Conservation (phyloP, 2,329 filamentous ascomycete species). For the Pseudogymnoascus verrucosus region DNA sequence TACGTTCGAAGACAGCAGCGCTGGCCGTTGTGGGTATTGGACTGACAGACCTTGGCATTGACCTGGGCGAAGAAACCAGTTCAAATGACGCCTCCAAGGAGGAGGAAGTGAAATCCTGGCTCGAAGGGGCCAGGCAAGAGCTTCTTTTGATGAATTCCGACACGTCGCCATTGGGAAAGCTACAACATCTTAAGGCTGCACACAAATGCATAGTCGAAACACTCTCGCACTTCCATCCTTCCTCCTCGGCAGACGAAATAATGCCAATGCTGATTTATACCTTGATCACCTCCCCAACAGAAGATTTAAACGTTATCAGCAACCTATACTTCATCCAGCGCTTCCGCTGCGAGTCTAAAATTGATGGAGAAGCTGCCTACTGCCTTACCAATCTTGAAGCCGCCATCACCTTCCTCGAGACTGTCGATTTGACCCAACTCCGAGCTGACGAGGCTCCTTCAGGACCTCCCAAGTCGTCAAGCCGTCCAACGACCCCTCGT, state of each 20-base stretch:
- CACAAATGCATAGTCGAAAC: constrained; percentile 95
- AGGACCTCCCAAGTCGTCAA: constrained; percentile 52
- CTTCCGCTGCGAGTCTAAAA: constrained; percentile 76
- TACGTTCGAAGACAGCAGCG: constrained; percentile 88
- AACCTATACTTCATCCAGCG: constrained; percentile 91
- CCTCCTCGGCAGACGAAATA: constrained; percentile 94
- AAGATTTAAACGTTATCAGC: constrained; percentile 82
- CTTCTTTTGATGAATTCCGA: constrained; percentile 78
- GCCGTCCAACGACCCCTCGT: constrained; percentile 40
- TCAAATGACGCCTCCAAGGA: constrained; percentile 49
- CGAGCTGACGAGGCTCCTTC: constrained; percentile 69
- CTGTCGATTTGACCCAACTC: constrained; percentile 84
- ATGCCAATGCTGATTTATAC: constrained; percentile 95
- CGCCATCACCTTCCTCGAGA: constrained; percentile 87
- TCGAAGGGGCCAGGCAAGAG: constrained; percentile 63
- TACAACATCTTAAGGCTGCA: constrained; percentile 77
- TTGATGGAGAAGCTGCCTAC: constrained; percentile 91
- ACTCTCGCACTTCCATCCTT: constrained; percentile 55
- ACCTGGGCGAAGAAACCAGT: constrained; percentile 51
- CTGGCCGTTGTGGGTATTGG: constrained; percentile 87
- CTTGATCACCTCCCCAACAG: constrained; percentile 80
- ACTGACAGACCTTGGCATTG: constrained; percentile 72
- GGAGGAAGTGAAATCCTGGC: constrained; percentile 62
- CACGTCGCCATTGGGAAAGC: constrained; percentile 81
- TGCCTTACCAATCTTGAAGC: constrained; percentile 95